These are phyloP conservation scores for Malassezia japonica DNA, from an alignment of 1,284 basidiomycete genomes.

Conservation along the genomic window DNA sequence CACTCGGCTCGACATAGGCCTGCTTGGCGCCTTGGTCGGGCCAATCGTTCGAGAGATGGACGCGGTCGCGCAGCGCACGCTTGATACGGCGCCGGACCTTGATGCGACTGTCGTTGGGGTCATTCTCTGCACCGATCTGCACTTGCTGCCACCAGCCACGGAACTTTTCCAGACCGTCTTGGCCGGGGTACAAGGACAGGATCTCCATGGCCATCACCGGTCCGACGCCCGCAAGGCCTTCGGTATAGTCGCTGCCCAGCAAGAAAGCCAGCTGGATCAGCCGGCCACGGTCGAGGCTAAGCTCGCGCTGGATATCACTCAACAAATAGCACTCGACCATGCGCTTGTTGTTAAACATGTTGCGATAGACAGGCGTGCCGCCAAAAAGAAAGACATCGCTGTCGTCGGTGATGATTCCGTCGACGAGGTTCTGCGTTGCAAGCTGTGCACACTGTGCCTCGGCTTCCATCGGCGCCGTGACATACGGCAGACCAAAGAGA, in stretches of 20 bases:
- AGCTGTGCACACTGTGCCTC: conserved; percentile 97
- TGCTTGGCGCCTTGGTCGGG: conserved; percentile 74
- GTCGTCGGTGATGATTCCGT: conserved; percentile 98
- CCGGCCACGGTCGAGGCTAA: conserved; percentile 75
- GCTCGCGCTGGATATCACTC: conserved; percentile 73
- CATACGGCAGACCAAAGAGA: conserved; percentile 92
- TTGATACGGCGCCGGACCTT: conserved; percentile 42
- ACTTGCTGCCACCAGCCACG: conserved; percentile 90
- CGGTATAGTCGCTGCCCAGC: conserved; percentile 90
- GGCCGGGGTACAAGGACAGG: conserved; percentile 27
- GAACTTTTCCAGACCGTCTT: conserved; percentile 73
- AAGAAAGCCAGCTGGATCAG: conserved; percentile 84
- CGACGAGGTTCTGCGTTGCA: conserved; percentile 71
- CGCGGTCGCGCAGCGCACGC: conserved; percentile 50
- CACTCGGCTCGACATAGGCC: conserved; percentile 81
- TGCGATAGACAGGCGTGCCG: conserved; percentile 83
- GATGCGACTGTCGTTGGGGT: conserved; percentile 56
- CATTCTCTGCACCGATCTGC: conserved; percentile 73
- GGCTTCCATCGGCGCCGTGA: conserved; percentile 95
- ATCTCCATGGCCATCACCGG: conserved; percentile 90
- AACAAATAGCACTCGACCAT: conserved; percentile 90
- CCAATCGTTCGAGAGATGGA: conserved; percentile 73
- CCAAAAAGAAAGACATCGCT: conserved; percentile 98
- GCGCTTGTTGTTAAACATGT: conserved; percentile 99
- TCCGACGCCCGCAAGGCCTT: conserved; percentile 88